Conservation (phyloP, 352 stramenopile genomes). For the Peronospora tabacina region DNA sequence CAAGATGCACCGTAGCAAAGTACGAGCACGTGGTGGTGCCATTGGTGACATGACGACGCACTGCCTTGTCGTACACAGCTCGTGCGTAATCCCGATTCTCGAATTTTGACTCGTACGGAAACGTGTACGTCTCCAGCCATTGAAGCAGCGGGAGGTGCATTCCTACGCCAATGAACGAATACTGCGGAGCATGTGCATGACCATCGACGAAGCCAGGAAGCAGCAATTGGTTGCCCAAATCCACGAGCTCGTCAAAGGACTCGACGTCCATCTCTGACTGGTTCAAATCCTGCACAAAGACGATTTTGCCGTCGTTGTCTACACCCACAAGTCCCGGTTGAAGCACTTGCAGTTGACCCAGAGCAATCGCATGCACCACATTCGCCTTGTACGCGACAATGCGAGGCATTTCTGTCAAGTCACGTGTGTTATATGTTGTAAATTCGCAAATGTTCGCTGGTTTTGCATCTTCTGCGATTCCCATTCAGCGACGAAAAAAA, state of each 20-base stretch:
- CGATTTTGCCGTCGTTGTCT: slow-evolving; percentile 20
- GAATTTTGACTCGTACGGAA: slow-evolving; percentile 88
- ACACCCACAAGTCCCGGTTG: slow-evolving; percentile 34
- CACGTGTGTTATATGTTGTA: slow-evolving; percentile 10
- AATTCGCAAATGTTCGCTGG: slow-evolving; percentile 15
- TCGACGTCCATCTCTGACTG: slow-evolving; percentile 21
- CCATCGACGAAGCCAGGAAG: slow-evolving; percentile 91
- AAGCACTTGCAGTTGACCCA: slow-evolving; percentile 47
- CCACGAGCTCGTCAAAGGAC: slow-evolving; percentile 49
- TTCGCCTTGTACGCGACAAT: slow-evolving; percentile 69
- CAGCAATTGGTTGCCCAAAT: slow-evolving; percentile 72
- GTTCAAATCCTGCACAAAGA: slow-evolving; percentile 16
- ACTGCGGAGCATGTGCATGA: slow-evolving; percentile 92
- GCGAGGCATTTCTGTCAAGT: slow-evolving; percentile 10
- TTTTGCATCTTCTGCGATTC: slow-evolving; percentile 1
- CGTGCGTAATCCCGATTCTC: slow-evolving; percentile 49
- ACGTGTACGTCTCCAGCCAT: slow-evolving; percentile 93
- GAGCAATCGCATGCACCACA: slow-evolving; percentile 61
- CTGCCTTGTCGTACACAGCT: slow-evolving; percentile 84
- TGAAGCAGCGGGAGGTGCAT: slow-evolving; percentile 90
- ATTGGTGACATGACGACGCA: slow-evolving; percentile 76
- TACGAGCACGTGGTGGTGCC: slow-evolving; percentile 93
- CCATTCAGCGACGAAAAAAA: slow-evolving; percentile 7
- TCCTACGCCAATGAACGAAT: slow-evolving; percentile 89
- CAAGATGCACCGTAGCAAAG: slow-evolving; percentile 89